Base-by-base conservation (phyloP, 177 flowering plant genomes). In the Vitis hybrid region DNA sequence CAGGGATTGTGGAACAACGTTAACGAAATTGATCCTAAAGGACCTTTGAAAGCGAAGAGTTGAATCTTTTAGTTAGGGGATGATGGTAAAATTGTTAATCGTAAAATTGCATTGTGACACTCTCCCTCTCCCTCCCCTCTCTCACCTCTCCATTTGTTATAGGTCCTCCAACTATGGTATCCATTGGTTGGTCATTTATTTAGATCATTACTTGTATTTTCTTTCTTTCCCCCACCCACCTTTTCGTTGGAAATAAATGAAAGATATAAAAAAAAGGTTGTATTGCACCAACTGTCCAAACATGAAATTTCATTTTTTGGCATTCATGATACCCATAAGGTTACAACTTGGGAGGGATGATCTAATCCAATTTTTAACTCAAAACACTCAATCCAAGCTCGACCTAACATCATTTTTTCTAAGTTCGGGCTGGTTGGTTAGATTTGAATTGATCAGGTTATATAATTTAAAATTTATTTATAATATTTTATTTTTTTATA, bases 121-220 rank as follows among this genome's bases (percentile, higher is more conserved):
- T 30, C 32, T 17, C 56, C 39, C 14, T 45, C 21, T 45, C 52
- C 50, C 12, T 10, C 45, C 56, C 17, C 60, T 59, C 59, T 18
- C 21, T 71, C 54, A 11, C 15, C n/a, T 2, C 14, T 51, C 21
- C 48, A 19, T 11, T 57, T 30, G 32, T 34, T 15, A n/a, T 3
- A 11, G 45, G 64, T 48, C 32, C 19, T 71, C 32, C n/a, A 26
- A 14, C 32, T 59, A 17, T 51, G 30, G 30, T 61, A 51, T 61
- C 62, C 66, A 14, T n/a, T 49, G 75, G 70, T 56, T 62, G 66
- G 34, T 49, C 69, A 54, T 56, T 51, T 66, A 26, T 11, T 72
- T 61, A 2, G 10, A 65, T 59, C 57, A 4, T 58, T 58, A 66
- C 49, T 65, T 60, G 60, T 61, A 52, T 66, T 19, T 68, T 19